These are phyloP conservation scores for Henckelia pumila DNA, from an alignment of 257 asterid genomes.

Conservation along the genomic window DNA sequence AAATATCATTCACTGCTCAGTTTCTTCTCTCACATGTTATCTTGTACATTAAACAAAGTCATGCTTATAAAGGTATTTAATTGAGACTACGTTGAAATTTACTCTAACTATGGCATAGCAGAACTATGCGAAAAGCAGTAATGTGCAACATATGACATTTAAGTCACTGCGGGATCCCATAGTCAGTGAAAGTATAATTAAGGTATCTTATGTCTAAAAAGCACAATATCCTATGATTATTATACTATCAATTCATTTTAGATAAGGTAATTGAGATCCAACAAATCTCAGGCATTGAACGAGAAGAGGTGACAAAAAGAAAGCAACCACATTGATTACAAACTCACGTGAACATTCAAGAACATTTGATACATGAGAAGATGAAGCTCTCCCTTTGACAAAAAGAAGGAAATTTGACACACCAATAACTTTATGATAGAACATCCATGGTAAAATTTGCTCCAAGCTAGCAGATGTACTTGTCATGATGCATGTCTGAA, in stretches of 20 bases:
- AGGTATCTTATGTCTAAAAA: background rate
- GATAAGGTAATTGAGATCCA: slow-evolving; percentile 15
- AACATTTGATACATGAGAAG: slow-evolving; percentile 66
- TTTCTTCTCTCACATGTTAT: slow-evolving; percentile 1
- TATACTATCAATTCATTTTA: background rate
- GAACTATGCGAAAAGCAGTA: slow-evolving; percentile 1
- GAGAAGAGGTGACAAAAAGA: slow-evolving; percentile 16
- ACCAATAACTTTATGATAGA: slow-evolving; percentile 80
- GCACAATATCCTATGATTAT: background rate
- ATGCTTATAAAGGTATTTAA: background rate
- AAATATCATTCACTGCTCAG: too few species aligned
- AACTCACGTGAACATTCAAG: slow-evolving; percentile 78
- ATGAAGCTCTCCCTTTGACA: slow-evolving; percentile 84
- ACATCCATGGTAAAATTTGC: slow-evolving; percentile 86
- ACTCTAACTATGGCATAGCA: background rate
- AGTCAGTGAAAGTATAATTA: background rate
- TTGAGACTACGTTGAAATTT: background rate
- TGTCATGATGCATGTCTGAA: slow-evolving; percentile 69
- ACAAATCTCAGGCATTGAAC: background rate
- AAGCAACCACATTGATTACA: slow-evolving; percentile 16
- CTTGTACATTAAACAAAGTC: background rate
- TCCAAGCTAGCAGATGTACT: slow-evolving; percentile 84
- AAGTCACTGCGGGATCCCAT: background rate
- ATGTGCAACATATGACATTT: background rate
- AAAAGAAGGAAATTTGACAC: slow-evolving; percentile 67